Evolutionary conservation across 805 yeast genomes (phyloP).

Genomic region (Wickerhamiella cacticola): DNA sequence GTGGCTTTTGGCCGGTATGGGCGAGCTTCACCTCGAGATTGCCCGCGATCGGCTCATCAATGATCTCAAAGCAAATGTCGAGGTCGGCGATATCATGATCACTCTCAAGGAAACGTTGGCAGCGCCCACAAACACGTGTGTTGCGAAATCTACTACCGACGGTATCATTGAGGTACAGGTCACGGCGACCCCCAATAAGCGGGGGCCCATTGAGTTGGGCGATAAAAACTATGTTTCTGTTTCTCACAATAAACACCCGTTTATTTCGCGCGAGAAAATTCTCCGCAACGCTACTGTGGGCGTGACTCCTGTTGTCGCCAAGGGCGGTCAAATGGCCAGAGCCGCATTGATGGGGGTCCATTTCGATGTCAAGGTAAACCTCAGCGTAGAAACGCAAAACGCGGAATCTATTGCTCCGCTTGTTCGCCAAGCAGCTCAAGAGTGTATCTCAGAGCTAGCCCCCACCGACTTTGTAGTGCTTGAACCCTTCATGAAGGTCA

Average conservation of each 20-base stretch:
- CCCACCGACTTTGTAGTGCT: constrained; percentile 39
- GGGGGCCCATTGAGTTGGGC: background rate
- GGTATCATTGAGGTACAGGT: constrained; percentile 16
- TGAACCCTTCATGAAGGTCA: constrained; percentile 81
- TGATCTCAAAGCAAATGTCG: constrained; percentile 72
- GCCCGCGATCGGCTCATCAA: constrained; percentile 65
- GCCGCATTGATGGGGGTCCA: constrained; percentile 50
- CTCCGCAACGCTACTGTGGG: constrained; percentile 25
- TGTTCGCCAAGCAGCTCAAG: constrained; percentile 36
- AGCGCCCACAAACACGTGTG: constrained; percentile 7
- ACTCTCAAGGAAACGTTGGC: constrained; percentile 69
- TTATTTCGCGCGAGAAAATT: constrained; percentile 25
- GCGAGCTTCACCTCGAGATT: constrained; percentile 88
- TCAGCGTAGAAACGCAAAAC: constrained; percentile 40
- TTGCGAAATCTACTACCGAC: constrained; percentile 20
- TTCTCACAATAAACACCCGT: constrained; percentile 20
- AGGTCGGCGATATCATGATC: constrained; percentile 73
- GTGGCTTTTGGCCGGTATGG: constrained; percentile 88
- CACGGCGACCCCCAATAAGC: constrained; percentile 11
- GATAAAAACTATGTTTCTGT: constrained; percentile 9
- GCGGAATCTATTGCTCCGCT: constrained; percentile 35
- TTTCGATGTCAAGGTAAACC: constrained; percentile 42
- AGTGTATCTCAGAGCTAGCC: constrained; percentile 28
- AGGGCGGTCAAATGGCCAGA: constrained; percentile 33
- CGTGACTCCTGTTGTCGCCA: constrained; percentile 33